A percentile compares a stretch with the other conserved stretches of the same genome.
These are phyloP conservation scores for Boletus smithii DNA, from an alignment of 1,284 basidiomycete species.

Conservation along the genomic window DNA sequence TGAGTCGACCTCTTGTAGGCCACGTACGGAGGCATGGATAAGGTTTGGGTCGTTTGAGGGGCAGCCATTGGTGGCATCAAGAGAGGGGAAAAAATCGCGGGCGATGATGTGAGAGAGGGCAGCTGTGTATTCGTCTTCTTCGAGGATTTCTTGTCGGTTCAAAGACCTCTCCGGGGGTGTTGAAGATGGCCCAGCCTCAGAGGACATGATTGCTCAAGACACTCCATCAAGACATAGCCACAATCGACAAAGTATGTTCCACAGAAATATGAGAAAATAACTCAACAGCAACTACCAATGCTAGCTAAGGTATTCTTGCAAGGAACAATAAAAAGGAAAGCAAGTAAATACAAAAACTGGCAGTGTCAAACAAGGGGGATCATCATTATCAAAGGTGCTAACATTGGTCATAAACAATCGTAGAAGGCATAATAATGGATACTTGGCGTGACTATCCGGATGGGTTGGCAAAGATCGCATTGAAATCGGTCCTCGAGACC, in stretches of 20 bases:
- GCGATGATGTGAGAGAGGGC: constrained; percentile 93
- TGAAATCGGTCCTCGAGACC: constrained; percentile 26
- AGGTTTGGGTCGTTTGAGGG: constrained; percentile 71
- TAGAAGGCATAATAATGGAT: constrained; percentile 18
- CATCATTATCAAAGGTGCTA: constrained; percentile 21
- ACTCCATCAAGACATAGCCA: constrained; percentile 17
- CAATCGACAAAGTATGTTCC: constrained; percentile 1
- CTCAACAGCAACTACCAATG: no score
- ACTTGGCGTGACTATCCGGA: constrained; percentile 8
- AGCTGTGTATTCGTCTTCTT: constrained; percentile 93
- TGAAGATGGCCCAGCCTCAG: constrained; percentile 24
- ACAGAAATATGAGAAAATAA: constrained; percentile 21
- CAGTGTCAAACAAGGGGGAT: constrained; percentile 9
- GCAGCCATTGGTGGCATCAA: constrained; percentile 83
- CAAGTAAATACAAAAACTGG: constrained; percentile 12
- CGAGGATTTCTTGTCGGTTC: constrained; percentile 71
- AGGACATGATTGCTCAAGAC: constrained; percentile 22
- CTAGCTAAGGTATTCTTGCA: no score
- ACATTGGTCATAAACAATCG: constrained; percentile 27
- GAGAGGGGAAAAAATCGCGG: constrained; percentile 95
- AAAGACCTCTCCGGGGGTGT: constrained; percentile 54
- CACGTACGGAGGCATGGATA: constrained; percentile 70
- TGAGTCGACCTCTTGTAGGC: constrained; percentile 59
- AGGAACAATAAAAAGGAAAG: constrained; percentile 15
- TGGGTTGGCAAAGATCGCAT: constrained; percentile 9